Conservation (phyloP, 2,329 filamentous ascomycete genomes). For the Diaporthe capsici region DNA sequence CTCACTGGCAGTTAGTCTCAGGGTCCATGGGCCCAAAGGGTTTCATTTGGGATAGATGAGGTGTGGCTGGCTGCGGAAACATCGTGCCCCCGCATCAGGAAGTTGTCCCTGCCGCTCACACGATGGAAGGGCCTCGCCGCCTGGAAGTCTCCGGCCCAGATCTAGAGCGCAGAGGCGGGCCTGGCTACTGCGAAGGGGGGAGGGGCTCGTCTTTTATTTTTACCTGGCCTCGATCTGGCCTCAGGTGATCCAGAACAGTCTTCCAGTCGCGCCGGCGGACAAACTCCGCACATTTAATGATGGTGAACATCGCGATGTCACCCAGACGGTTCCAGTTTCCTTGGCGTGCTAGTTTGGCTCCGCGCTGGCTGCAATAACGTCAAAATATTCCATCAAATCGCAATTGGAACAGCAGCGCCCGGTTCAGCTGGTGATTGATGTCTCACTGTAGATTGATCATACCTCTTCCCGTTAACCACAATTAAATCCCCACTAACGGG, state of each 20-base stretch:
- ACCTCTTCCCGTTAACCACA: background rate
- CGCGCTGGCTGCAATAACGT: constrained; percentile 13
- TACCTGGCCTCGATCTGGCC: background rate
- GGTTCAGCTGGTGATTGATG: background rate
- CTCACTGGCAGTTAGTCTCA: constrained; percentile 19
- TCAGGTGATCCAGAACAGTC: constrained; percentile 25
- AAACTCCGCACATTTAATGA: constrained; percentile 28
- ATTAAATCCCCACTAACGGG: background rate
- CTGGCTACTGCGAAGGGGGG: background rate
- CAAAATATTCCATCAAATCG: background rate
- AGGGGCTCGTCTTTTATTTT: background rate
- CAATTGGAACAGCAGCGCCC: background rate
- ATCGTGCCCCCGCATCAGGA: constrained; percentile 22
- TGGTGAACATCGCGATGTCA: constrained; percentile 27
- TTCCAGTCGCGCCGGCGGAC: constrained; percentile 6
- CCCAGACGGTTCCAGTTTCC: background rate
- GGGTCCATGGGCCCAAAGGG: constrained; percentile 11
- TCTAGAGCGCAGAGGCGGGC: background rate
- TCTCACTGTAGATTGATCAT: background rate
- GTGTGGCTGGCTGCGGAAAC: constrained; percentile 27
- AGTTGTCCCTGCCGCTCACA: constrained; percentile 20
- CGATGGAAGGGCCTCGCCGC: constrained; percentile 24
- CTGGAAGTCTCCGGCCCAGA: constrained; percentile 10
- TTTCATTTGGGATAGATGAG: constrained; percentile 34
- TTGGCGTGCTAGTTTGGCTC: constrained; percentile 21